Base-by-base conservation (phyloP, 345 rosid genomes). In the Dipteronia dyeriana region DNA sequence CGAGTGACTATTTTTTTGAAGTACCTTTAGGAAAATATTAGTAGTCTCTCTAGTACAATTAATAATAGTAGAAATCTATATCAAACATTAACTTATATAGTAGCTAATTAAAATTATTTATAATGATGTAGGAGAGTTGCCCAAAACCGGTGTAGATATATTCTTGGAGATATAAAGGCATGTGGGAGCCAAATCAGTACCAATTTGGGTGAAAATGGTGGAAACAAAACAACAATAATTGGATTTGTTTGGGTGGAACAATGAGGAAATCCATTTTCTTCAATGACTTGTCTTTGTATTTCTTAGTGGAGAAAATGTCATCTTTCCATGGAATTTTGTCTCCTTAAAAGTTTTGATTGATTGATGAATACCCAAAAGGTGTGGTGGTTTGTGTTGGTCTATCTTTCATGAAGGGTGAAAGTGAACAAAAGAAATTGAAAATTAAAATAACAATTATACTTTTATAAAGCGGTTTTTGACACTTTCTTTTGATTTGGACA, bases 271-370 rank as follows among this genome's bases (percentile, higher is more conserved):
- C 77, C 77, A 74, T 45, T 74, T 62, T 62, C 29, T 19, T 9
- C 23, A 26, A 3, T 43, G 64, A 20, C 6, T 16, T 65, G 71
- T 31, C 71, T 7, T 54, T 71, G 0, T 4, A 14, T 29, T 54
- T 49, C 34, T 41, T 61, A 22, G 68, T 73, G 76, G 76, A 61
- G 56, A 73, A 60, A 73, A 20, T 22, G 76, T 61, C 76, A 73
- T 41, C 39, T 23, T 73, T 73, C 22, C 75, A 72, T 57, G 38
- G 3, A 9, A 17, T 16, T 14, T 26, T 9, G 45, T 70, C 22
- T 17, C 5, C 22, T 3, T 34, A 14, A 13, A 5, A 14, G n/a
- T 29, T 45, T 64, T 64, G 39, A 23, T 63, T 63, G 34, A 63
- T 11, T 63, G 67, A 23, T 63, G 39, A 63, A 26, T 63, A 26